phyloP scores from a whole-genome alignment of 2,329 filamentous ascomycete genomes.

The Hymenoscyphus albidus region DNA sequence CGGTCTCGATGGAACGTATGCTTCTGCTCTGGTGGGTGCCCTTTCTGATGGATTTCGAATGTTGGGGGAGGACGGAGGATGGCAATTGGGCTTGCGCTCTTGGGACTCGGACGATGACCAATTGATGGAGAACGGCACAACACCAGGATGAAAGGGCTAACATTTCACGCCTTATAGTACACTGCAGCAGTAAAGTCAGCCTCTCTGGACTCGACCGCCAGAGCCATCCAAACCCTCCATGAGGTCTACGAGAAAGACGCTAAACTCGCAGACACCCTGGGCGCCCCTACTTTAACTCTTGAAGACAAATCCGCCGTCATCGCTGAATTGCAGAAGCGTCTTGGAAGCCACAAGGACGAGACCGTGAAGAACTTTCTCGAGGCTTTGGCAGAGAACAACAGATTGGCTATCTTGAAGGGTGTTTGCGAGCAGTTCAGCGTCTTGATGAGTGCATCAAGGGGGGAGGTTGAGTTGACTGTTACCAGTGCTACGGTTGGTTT shows the following conservation, averaged over 20 bases:
- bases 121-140: background rate
- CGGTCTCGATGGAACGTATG: conserved; percentile 97
- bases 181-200: conserved; percentile 89
- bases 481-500: conserved; percentile 79
- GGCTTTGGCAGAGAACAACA: conserved; percentile 94
- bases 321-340: conserved; percentile 80
- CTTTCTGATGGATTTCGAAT: background rate
- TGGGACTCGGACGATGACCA: background rate
- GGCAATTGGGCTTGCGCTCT: conserved; percentile 11
- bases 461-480: conserved; percentile 90
- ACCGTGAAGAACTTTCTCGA: conserved; percentile 91
- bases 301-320: conserved; percentile 84
- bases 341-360: conserved; percentile 67
- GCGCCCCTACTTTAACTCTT: conserved; percentile 71
- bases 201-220: conserved; percentile 79
- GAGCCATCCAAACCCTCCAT: conserved; percentile 68
- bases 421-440: conserved; percentile 83
- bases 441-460: conserved; percentile 83
- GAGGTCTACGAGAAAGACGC: conserved; percentile 74
- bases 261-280: conserved; percentile 74
- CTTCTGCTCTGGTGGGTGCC: conserved; percentile 86
- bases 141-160: conserved; percentile 12
- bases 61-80: background rate
- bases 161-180: conserved; percentile 59
- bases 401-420: conserved; percentile 74